A percentile compares a stretch with the other conserved stretches of the same genome.
phyloP scores from a whole-genome alignment of 164 flowering plant species.

The Annona cherimola region DNA sequence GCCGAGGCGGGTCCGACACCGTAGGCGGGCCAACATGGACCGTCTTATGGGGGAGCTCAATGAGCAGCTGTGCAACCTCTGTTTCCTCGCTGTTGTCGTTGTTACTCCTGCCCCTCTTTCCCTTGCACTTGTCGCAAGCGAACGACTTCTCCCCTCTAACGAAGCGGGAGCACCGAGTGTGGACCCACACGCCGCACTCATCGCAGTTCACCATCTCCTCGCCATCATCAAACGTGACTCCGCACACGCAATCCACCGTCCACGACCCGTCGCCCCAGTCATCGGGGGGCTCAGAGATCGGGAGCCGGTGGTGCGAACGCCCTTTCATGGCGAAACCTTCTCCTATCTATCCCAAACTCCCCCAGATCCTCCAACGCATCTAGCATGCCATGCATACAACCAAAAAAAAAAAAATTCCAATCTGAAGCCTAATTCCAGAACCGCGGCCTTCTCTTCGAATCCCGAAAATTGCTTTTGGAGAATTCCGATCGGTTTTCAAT shows the following conservation, averaged over 20 bases:
- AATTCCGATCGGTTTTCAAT: not conserved
- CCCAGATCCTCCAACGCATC: slow-evolving; percentile 11
- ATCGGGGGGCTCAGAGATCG: slow-evolving; percentile 54
- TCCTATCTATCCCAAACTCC: slow-evolving; percentile 12
- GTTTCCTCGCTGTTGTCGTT: slow-evolving; percentile 74
- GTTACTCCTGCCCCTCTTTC: slow-evolving; percentile 42
- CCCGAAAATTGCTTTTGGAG: not conserved
- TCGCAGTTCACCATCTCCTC: slow-evolving; percentile 99
- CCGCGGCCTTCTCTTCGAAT: not conserved
- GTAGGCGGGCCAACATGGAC: slow-evolving; percentile 42
- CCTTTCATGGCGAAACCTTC: slow-evolving; percentile 46
- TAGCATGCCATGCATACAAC: not conserved
- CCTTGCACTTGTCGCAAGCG: slow-evolving; percentile 87
- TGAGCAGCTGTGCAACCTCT: slow-evolving; percentile 88
- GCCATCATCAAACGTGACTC: slow-evolving; percentile 93
- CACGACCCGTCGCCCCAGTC: slow-evolving; percentile 97
- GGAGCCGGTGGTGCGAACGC: slow-evolving; percentile 53
- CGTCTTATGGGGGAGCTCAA: slow-evolving; percentile 83
- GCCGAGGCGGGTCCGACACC: slow-evolving; percentile 21
- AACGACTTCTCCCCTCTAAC: slow-evolving; percentile 74
- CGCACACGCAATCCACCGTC: slow-evolving; percentile 97
- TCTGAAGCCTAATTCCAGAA: slow-evolving; percentile 6
- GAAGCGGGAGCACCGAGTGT: slow-evolving; percentile 81
- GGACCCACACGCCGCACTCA: slow-evolving; percentile 99
- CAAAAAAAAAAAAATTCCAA: slow-evolving; percentile 6